phyloP scores from a whole-genome alignment of 2,329 filamentous ascomycete genomes.

The Talaromyces sp. region DNA sequence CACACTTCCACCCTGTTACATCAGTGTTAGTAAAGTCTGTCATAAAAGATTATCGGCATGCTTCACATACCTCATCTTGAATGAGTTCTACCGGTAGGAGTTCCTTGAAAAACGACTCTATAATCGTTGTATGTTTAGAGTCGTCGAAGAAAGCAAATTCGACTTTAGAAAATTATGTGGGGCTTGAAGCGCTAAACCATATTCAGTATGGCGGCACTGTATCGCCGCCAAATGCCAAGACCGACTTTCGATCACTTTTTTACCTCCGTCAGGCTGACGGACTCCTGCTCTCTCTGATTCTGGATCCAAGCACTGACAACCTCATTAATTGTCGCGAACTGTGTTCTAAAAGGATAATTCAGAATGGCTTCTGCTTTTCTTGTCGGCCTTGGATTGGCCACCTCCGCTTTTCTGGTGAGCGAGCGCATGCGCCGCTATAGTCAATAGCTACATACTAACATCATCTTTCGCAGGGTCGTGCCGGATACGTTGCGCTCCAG shows the following conservation, averaged over 20 bases:
- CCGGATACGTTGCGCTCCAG: conserved; percentile 82
- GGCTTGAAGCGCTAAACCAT: not conserved
- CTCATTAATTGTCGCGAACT: not conserved
- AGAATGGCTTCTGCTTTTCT: conserved; percentile 41
- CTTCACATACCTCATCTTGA: conserved; percentile 21
- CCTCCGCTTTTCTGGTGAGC: conserved; percentile 72
- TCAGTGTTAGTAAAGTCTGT: not conserved
- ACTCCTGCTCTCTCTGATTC: not conserved
- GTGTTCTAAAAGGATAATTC: not conserved
- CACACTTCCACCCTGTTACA: conserved; percentile 53
- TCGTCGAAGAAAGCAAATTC: conserved; percentile 7
- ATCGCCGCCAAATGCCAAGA: conserved; percentile 9
- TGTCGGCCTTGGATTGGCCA: conserved; percentile 44
- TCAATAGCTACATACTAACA: not conserved
- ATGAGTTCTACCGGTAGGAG: not conserved
- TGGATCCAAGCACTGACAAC: not conserved
- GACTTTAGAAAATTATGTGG: conserved; percentile 15
- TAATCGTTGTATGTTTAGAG: not conserved
- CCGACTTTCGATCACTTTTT: conserved; percentile 36
- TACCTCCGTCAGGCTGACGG: not conserved
- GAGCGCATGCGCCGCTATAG: not conserved
- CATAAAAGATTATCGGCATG: too few relatives aligned
- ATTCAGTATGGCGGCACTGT: not conserved
- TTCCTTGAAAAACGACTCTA: not conserved
- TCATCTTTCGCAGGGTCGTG: conserved; percentile 63